Evolutionary conservation across 345 rosid genomes (phyloP), one percentile per base, ranked within the genome.

Genomic region (Rhizophora mangle): DNA sequence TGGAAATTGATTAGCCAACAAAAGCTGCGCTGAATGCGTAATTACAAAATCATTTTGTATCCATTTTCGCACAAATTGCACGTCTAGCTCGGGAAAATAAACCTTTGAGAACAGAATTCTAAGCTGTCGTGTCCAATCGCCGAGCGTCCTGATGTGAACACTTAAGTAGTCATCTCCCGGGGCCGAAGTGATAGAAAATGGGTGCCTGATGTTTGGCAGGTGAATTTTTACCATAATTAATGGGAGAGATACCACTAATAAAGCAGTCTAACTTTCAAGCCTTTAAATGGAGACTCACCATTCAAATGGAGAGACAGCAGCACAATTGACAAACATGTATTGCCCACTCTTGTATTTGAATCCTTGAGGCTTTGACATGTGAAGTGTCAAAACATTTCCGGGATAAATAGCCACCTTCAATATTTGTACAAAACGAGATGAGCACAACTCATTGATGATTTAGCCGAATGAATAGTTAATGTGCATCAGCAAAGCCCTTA

Each of bases 311-410:
- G 93, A 88, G 1, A 91, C 92, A 13, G 92, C 95, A 19, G 92
- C 85, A 56, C 95, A 91, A 43, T 91, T 88, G 65, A 91, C 86
- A 75, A 88, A 91, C 88, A 91, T 88, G 83, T 88, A 87, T 58
- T 88, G 94, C 60, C 97, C 97, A 22, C 97, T 91, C 75, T 85
- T 85, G 79, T 88, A 86, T 80, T 84, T 82, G 75, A 91, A 91
- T 20, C 87, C 89, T 21, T 82, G 85, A 20, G 97, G 95, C 79
- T 77, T 88, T 64, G 91, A 79, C 84, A 87, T 75, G 74, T 88
- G 87, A 29, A 91, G 65, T 63, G 92, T 85, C 84, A 91, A 58
- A 4, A 91, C 97, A 59, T 91, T 87, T 78, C 94, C 94, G 10
- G 94, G 90, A 79, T 91, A 87, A 64, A 91, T 80, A 20, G 84